Evolutionary conservation across 202 grass and related monocot species (phyloP).

Genomic region (Carex arenaria): DNA sequence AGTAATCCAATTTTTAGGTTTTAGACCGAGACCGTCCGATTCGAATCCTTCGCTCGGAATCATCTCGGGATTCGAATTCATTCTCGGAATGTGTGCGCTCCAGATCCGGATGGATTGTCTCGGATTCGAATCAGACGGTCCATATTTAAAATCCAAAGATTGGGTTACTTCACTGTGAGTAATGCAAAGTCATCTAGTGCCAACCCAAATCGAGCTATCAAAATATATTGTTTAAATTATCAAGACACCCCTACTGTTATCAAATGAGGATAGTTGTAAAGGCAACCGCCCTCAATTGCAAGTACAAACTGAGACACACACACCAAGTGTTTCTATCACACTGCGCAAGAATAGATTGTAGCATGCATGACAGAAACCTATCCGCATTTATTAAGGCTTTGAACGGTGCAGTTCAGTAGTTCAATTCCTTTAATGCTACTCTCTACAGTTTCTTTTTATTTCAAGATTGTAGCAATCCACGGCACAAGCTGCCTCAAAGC

Average conservation of each 20-base stretch:
- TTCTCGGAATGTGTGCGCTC: no score
- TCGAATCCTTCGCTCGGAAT: no score
- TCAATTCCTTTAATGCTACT: not conserved
- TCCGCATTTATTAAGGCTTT: not conserved
- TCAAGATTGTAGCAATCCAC: not conserved
- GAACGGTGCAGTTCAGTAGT: not conserved
- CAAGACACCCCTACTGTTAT: not conserved
- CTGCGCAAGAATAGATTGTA: not conserved
- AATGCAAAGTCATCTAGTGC: not conserved
- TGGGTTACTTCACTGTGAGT: no score
- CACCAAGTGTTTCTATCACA: not conserved
- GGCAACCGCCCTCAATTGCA: not conserved
- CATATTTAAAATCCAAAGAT: no score
- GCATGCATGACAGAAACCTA: not conserved
- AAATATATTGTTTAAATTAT: not conserved
- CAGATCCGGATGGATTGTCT: no score
- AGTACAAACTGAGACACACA: not conserved
- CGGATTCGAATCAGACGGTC: no score
- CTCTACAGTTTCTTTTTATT: not conserved
- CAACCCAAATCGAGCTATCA: not conserved
- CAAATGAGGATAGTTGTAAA: not conserved
- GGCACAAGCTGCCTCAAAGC: not conserved
- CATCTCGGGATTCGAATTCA: no score
- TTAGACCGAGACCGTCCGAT: no score
- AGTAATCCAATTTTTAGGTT: no score